Evolutionary conservation across 805 yeast species (phyloP).

Genomic region (Hanseniaspora guilliermondii): DNA sequence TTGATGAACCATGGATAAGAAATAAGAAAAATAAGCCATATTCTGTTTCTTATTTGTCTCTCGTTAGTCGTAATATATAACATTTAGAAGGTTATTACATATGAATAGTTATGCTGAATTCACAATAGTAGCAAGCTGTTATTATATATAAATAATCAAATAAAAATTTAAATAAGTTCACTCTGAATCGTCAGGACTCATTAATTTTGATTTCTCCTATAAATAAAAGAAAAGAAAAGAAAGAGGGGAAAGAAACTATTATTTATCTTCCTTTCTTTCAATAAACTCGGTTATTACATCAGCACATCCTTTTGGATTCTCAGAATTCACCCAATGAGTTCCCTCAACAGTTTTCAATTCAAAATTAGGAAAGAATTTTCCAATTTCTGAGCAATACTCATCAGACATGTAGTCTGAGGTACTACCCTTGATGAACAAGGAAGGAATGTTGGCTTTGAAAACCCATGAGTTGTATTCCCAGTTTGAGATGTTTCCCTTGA

Average conservation of each 20-base stretch:
- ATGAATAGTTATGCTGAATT: no score
- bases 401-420: conserved; percentile 70
- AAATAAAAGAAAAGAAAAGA: not conserved
- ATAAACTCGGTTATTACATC: conserved; percentile 51
- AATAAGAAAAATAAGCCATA: no score
- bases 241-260: no score
- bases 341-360: conserved; percentile 62
- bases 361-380: conserved; percentile 65
- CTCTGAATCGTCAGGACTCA: no score
- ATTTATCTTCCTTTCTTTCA: conserved; percentile 31
- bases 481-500: conserved; percentile 52
- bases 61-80: no score
- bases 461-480: conserved; percentile 59
- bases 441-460: conserved; percentile 53
- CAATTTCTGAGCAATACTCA: conserved; percentile 61
- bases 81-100: no score
- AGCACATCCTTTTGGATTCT: conserved; percentile 68
- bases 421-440: conserved; percentile 69
- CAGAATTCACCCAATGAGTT: conserved; percentile 90
- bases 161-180: no score
- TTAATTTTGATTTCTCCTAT: not conserved
- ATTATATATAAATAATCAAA: no score
- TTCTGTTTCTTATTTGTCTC: no score
- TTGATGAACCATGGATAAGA: no score
- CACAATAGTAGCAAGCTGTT: no score